A percentile compares a stretch with the other conserved stretches of the same genome.
Conservation (phyloP, 257 asterid genomes). For the Jasminum sambac region DNA sequence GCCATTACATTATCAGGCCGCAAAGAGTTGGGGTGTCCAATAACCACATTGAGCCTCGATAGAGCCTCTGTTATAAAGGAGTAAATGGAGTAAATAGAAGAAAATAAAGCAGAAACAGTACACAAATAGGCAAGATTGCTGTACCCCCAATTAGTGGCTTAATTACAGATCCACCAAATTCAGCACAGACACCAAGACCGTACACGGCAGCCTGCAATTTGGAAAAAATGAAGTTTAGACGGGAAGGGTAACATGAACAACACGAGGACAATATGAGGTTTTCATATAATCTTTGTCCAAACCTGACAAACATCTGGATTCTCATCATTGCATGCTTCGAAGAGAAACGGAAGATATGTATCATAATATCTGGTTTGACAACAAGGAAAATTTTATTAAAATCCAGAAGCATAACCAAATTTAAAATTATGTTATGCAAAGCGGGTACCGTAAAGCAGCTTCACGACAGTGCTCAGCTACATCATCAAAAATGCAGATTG, state of each 20-base stretch:
- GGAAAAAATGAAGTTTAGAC: slow-evolving; percentile 25
- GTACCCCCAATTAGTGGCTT: slow-evolving; percentile 88
- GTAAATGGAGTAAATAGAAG: slow-evolving; percentile 10
- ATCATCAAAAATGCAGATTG: slow-evolving; percentile 97
- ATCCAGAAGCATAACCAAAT: slow-evolving; percentile 16
- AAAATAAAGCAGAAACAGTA: slow-evolving; percentile 2
- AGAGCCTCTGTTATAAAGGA: slow-evolving; percentile 67
- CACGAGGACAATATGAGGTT: background rate
- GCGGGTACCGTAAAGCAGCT: slow-evolving; percentile 68
- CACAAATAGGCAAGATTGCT: slow-evolving; percentile 23
- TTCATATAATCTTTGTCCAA: slow-evolving; percentile 15
- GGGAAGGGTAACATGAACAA: slow-evolving; percentile 14
- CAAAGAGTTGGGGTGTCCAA: slow-evolving; percentile 66
- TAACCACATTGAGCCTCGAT: slow-evolving; percentile 82
- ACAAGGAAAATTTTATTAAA: slow-evolving; percentile 18
- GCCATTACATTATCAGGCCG: slow-evolving; percentile 85
- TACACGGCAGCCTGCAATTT: slow-evolving; percentile 88
- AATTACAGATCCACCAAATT: slow-evolving; percentile 77
- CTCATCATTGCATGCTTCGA: slow-evolving; percentile 97
- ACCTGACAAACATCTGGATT: slow-evolving; percentile 96
- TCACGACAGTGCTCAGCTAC: slow-evolving; percentile 97
- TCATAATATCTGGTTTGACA: slow-evolving; percentile 71
- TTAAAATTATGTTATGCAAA: background rate
- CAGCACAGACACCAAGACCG: slow-evolving; percentile 98
- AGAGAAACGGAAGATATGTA: slow-evolving; percentile 85